A percentile compares a stretch with the other conserved stretches of the same genome.
Evolutionary conservation across 2,329 filamentous ascomycete genomes (phyloP).

Genomic region (Pseudocercospora fuligena): DNA sequence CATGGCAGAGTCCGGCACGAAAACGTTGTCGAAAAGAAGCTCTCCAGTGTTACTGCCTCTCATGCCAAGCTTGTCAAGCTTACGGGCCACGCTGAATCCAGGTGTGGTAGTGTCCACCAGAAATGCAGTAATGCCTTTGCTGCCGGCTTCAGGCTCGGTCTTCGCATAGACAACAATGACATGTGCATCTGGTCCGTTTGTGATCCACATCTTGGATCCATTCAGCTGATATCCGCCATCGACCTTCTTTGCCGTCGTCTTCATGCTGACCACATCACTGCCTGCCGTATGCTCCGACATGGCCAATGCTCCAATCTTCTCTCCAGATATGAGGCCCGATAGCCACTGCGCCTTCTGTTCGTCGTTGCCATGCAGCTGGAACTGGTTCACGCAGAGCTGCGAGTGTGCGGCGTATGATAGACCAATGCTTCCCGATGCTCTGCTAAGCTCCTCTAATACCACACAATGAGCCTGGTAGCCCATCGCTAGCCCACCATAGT

Average conservation of each 20-base stretch:
- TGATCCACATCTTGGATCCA: slow-evolving; percentile 99
- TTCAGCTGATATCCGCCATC: slow-evolving; percentile 86
- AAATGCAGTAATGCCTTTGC: slow-evolving; percentile 94
- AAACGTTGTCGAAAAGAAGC: slow-evolving; percentile 86
- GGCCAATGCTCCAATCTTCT: slow-evolving; percentile 82
- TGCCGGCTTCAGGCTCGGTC: slow-evolving; percentile 77
- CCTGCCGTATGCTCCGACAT: slow-evolving; percentile 95
- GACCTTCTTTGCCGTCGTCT: slow-evolving; percentile 77
- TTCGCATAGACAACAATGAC: slow-evolving; percentile 96
- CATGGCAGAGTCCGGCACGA: slow-evolving; percentile 81
- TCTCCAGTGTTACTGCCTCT: slow-evolving; percentile 95
- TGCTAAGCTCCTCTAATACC: slow-evolving; percentile 91
- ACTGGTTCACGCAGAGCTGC: slow-evolving; percentile 94
- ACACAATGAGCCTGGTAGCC: slow-evolving; percentile 97
- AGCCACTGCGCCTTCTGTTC: slow-evolving; percentile 83
- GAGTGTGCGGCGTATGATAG: slow-evolving; percentile 95
- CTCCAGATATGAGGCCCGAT: slow-evolving; percentile 78
- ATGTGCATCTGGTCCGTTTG: slow-evolving; percentile 93
- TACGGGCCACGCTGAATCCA: slow-evolving; percentile 85
- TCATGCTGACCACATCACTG: slow-evolving; percentile 95
- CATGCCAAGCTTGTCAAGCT: slow-evolving; percentile 98
- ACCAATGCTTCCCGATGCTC: slow-evolving; percentile 78
- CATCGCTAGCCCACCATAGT: slow-evolving; percentile 85
- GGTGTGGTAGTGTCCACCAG: slow-evolving; percentile 73
- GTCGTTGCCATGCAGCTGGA: slow-evolving; percentile 81